Conservation (phyloP, 371 early-diverging fungal species). For the Mortierella sp. region DNA sequence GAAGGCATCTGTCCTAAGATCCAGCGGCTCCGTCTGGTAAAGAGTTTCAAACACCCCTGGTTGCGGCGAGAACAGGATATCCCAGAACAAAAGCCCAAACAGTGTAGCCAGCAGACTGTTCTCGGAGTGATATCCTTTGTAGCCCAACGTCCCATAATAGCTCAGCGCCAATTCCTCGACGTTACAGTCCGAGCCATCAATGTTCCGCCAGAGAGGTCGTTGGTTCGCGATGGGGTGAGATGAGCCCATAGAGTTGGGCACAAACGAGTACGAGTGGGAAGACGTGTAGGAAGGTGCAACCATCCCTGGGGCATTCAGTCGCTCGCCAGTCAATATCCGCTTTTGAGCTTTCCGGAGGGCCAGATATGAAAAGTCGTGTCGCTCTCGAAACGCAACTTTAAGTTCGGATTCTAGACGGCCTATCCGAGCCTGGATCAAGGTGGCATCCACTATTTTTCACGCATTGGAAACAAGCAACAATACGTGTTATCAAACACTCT, state of each 20-base stretch:
- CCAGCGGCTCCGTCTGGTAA: constrained; percentile 80
- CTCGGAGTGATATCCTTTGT: constrained; percentile 78
- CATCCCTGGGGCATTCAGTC: constrained; percentile 54
- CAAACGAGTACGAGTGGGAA: constrained; percentile 45
- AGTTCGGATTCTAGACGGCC: constrained; percentile 65
- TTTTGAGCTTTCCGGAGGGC: constrained; percentile 61
- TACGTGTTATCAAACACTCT: neutral
- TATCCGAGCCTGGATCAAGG: constrained; percentile 58
- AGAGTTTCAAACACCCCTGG: constrained; percentile 85
- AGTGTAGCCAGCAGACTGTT: constrained; percentile 71
- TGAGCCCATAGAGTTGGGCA: constrained; percentile 42
- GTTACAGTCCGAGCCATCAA: constrained; percentile 67
- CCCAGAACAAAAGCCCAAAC: constrained; percentile 81
- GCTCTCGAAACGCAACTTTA: constrained; percentile 66
- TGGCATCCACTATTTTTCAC: constrained; percentile 35
- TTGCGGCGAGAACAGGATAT: constrained; percentile 73
- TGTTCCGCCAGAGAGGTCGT: constrained; percentile 62
- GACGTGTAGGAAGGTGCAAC: constrained; percentile 51
- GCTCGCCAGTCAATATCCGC: constrained; percentile 52
- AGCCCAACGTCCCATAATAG: constrained; percentile 71
- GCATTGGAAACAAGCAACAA: neutral
- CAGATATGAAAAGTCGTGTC: constrained; percentile 70
- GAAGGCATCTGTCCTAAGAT: constrained; percentile 77
- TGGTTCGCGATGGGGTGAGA: constrained; percentile 32
- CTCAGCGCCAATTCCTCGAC: constrained; percentile 74